Evolutionary conservation across 495 filamentous ascomycete species (phyloP).

Genomic region (Talaromyces wortmannii): DNA sequence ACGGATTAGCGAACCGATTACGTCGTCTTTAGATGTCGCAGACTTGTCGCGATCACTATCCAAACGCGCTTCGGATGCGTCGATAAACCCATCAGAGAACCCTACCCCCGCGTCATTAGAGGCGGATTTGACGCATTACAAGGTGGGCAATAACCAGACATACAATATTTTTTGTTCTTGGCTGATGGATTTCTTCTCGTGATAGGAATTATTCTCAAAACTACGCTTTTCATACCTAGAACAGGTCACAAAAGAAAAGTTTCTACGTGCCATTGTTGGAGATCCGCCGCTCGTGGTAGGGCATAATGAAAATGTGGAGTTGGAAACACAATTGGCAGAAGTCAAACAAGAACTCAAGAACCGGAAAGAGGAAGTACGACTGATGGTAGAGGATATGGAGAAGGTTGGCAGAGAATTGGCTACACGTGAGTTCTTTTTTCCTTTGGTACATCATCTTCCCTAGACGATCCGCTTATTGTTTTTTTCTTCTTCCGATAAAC

Average conservation of each 20-base stretch:
- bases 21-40: constrained; percentile 32
- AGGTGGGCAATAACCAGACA: constrained; percentile 26
- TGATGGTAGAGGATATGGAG: constrained; percentile 67
- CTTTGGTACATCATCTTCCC: not conserved
- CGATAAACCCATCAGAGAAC: constrained; percentile 54
- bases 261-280: constrained; percentile 86
- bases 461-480: too few species aligned
- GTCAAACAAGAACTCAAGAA: constrained; percentile 71
- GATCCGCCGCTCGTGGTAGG: constrained; percentile 82
- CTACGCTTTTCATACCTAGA: constrained; percentile 79
- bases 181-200: not conserved
- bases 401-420: constrained; percentile 54
- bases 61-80: constrained; percentile 65
- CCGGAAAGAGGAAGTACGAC: constrained; percentile 73
- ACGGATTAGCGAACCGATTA: constrained; percentile 68
- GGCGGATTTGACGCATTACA: constrained; percentile 84
- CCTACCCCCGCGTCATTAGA: constrained; percentile 70
- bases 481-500: not conserved
- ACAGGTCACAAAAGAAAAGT: constrained; percentile 93
- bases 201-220: constrained; percentile 87
- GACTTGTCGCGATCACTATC: constrained; percentile 19
- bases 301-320: constrained; percentile 71
- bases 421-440: constrained; percentile 20
- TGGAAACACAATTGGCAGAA: constrained; percentile 62
- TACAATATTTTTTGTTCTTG: too few species aligned